These are phyloP conservation scores for Penicillium sp. DNA, from an alignment of 2,329 filamentous ascomycete genomes.

Conservation along the genomic window DNA sequence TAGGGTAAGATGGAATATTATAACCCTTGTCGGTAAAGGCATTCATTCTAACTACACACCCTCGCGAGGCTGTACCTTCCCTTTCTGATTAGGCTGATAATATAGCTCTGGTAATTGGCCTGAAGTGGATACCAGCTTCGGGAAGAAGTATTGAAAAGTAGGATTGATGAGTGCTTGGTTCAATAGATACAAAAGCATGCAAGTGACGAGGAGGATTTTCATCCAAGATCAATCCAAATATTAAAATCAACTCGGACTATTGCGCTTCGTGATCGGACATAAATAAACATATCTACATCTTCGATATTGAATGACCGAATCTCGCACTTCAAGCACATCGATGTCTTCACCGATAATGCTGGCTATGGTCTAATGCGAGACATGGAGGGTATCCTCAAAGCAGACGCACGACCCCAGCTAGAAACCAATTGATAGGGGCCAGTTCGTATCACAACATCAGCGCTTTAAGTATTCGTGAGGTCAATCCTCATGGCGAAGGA, in stretches of 20 bases:
- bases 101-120: no score
- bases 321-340: constrained; percentile 52
- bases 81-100: no score
- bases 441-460: constrained; percentile 47
- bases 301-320: constrained; percentile 6
- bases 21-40: not conserved
- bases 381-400: constrained; percentile 50
- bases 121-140: not conserved
- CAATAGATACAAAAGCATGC: no score
- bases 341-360: constrained; percentile 60
- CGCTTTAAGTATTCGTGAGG: constrained; percentile 23
- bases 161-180: no score
- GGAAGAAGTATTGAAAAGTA: not conserved
- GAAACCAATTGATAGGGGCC: constrained; percentile 59
- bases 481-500: constrained; percentile 32
- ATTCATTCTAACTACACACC: not conserved
- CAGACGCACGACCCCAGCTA: constrained; percentile 51
- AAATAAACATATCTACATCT: no score
- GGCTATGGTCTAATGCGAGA: constrained; percentile 54
- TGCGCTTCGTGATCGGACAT: no score
- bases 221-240: no score
- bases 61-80: no score
- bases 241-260: no score
- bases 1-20: not conserved
- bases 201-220: no score